Percentiles rank a stretch among this genome's conserved stretches.
Conservation (phyloP, 345 rosid species). For the Ailanthus altissimus region DNA sequence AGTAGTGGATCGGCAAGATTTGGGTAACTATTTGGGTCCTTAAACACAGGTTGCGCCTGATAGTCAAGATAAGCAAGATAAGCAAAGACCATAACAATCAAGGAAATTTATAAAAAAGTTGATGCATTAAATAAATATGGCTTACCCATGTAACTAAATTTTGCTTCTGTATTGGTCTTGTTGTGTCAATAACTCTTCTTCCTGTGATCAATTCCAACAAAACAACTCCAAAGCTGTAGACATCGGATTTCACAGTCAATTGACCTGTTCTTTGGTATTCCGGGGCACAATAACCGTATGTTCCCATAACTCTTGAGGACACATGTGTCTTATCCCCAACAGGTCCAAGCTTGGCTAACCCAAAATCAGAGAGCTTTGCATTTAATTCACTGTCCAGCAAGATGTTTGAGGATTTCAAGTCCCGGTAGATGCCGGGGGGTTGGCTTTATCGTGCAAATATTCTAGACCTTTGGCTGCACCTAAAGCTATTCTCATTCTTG, state of each 20-base stretch:
- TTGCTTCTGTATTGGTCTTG: constrained; percentile 61
- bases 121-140: no score
- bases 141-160: constrained; percentile 79
- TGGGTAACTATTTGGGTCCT: constrained; percentile 59
- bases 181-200: constrained; percentile 69
- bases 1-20: constrained; percentile 76
- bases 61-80: not conserved
- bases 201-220: constrained; percentile 88
- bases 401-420: constrained; percentile 88
- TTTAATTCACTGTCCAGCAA: constrained; percentile 62
- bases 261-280: constrained; percentile 94
- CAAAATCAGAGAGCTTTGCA: constrained; percentile 89
- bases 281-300: constrained; percentile 95
- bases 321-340: constrained; percentile 79
- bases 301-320: constrained; percentile 96
- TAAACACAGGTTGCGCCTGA: constrained; percentile 82
- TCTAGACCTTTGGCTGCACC: constrained; percentile 87
- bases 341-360: constrained; percentile 94
- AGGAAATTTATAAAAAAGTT: not conserved
- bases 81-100: not conserved
- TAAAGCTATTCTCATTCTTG: constrained; percentile 78
- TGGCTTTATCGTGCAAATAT: constrained; percentile 85
- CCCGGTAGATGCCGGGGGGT: constrained; percentile 89
- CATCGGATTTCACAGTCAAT: constrained; percentile 80
- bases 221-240: constrained; percentile 93